Evolutionary conservation across 306 rosid genomes (phyloP).

Genomic region (Pyrus betulifolia): DNA sequence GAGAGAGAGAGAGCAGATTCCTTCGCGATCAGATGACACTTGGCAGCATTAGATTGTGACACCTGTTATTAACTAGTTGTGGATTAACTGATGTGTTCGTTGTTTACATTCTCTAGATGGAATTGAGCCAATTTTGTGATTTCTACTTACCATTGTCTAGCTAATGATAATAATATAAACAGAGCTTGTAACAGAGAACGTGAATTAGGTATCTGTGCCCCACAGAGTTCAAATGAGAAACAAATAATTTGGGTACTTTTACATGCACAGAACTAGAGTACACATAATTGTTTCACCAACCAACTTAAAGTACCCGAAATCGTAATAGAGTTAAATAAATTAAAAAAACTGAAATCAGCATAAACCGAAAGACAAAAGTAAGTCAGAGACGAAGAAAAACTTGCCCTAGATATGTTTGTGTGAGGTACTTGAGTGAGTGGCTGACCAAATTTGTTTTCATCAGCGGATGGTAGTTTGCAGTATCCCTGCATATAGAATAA

Average conservation of each 20-base stretch:
- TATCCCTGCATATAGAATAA: conserved; percentile 52
- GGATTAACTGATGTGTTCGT: no score
- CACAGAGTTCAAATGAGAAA: no score
- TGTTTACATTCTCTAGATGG: neutral
- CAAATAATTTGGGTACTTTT: neutral
- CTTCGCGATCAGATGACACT: no score
- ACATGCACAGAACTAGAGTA: neutral
- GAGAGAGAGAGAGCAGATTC: neutral
- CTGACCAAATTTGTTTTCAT: conserved; percentile 78
- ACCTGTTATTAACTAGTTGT: no score
- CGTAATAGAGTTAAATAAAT: neutral
- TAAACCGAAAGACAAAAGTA: neutral
- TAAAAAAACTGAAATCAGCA: neutral
- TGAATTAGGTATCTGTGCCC: no score
- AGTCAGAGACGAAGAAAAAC: conserved; percentile 14
- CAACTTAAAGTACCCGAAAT: neutral
- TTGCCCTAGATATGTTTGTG: conserved; percentile 76
- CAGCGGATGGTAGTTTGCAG: conserved; percentile 69
- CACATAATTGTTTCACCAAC: neutral
- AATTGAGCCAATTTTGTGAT: neutral
- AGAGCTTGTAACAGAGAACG: neutral
- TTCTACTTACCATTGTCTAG: neutral
- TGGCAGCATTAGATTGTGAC: no score
- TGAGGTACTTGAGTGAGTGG: conserved; percentile 82
- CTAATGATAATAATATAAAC: neutral